Percentiles rank a stretch among this genome's conserved stretches.
Conservation (phyloP, 306 rosid genomes). For the Cicer judaicum region DNA sequence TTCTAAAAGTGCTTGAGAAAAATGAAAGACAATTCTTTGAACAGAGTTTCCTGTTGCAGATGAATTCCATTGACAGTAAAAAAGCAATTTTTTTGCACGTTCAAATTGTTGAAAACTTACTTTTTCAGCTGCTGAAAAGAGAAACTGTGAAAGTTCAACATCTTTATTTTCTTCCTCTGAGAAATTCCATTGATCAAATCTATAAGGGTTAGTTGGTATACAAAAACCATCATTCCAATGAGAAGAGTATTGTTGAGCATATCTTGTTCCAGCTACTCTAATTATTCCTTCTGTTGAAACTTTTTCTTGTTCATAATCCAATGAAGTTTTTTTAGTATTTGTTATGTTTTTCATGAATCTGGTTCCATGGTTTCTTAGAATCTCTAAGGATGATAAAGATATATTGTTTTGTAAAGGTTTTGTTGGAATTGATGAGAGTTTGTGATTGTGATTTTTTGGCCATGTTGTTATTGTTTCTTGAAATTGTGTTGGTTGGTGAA, state of each 20-base stretch:
- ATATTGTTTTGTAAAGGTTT: conserved; percentile 36
- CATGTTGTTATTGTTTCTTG: conserved; percentile 12
- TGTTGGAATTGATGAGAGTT: not conserved
- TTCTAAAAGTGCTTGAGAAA: conserved; percentile 64
- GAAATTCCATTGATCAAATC: conserved; percentile 51
- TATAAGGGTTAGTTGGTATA: conserved; percentile 63
- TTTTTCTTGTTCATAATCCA: conserved; percentile 27
- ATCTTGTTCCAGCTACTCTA: conserved; percentile 78
- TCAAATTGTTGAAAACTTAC: conserved; percentile 66
- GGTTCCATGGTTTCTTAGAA: conserved; percentile 56
- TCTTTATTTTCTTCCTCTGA: conserved; percentile 66
- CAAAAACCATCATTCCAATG: conserved; percentile 51
- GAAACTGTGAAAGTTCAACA: conserved; percentile 71
- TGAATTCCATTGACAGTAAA: conserved; percentile 58
- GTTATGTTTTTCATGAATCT: conserved; percentile 51
- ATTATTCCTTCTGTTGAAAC: conserved; percentile 71
- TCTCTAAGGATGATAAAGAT: conserved; percentile 57
- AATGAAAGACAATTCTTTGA: conserved; percentile 62
- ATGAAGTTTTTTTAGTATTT: not conserved
- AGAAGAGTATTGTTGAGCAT: conserved; percentile 57
- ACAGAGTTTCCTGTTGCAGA: conserved; percentile 46
- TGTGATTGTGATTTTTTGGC: not conserved
- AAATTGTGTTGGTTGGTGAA: conserved; percentile 39
- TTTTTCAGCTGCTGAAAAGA: conserved; percentile 75
- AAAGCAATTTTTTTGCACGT: conserved; percentile 64